Percentiles rank a stretch among this genome's conserved stretches.
Conservation (phyloP, 306 rosid species). For the Canavalia gladiata region DNA sequence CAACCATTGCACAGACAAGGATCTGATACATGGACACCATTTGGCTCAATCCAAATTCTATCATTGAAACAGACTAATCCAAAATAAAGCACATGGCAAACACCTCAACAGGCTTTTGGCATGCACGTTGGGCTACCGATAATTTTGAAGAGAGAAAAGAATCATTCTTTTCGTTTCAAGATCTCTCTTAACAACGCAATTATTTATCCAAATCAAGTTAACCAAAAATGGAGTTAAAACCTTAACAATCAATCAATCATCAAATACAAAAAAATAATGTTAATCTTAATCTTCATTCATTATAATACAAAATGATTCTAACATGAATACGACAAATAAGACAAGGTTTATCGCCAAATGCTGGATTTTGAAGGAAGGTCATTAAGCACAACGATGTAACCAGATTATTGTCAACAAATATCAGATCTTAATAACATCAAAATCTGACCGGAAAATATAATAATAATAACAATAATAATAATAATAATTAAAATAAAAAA, state of each 20-base stretch:
- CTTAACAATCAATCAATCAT: background rate
- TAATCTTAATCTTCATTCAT: background rate
- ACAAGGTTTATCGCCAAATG: background rate
- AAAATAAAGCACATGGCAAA: conserved; percentile 5
- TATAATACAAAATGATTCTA: background rate
- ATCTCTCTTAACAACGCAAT: background rate
- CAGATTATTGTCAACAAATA: background rate
- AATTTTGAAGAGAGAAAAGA: background rate
- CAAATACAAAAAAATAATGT: background rate
- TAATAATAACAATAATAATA: background rate
- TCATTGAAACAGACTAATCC: background rate
- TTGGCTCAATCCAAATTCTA: background rate
- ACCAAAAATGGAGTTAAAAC: background rate
- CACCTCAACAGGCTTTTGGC: background rate
- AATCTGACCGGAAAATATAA: background rate
- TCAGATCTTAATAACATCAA: conserved; percentile 37
- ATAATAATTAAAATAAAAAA: background rate
- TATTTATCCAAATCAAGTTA: background rate
- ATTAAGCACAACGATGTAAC: background rate
- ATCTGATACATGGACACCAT: background rate
- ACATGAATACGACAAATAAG: background rate
- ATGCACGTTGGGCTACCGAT: background rate
- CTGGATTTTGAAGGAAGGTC: background rate
- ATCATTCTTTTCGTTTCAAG: background rate
- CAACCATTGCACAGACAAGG: background rate